Evolutionary conservation across 164 flowering plant species (phyloP), one percentile per base, ranked within the genome.

Genomic region (Cinnamomum micranthum): DNA sequence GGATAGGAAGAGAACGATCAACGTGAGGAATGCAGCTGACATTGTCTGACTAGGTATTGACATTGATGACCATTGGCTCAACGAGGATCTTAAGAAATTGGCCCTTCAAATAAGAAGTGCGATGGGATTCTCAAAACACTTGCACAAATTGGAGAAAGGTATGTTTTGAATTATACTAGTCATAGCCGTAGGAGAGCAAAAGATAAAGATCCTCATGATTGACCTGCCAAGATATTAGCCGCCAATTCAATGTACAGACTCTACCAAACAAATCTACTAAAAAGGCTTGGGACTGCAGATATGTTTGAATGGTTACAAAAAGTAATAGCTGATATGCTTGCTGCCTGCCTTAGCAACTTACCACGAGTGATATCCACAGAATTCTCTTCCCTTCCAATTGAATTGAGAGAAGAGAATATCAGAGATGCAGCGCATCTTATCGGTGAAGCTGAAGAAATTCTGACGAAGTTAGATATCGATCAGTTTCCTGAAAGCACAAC

Each of bases 241-340:
- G 89, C 93, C 10, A 85, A 88, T 79, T 83, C 91, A 41, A 86
- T 89, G 91, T 85, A 91, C 79, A 84, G 90, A 75, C 64, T 83
- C 70, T 74, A 85, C 65, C 71, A 81, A 71, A 81, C 91, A 13
- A 65, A 84, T 67, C 76, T 88, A 51, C 79, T 72, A 47, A 72
- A 71, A 41, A 77, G 68, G 28, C 11, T 68, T 47, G 64, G 70
- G 55, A 71, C 50, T 25, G 62, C 55, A 22, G 85, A 81, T 13
- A 31, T 87, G 68, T 82, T 83, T 64, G 80, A 81, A 74, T 76
- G 31, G 50, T n/a, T 83, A 11, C 63, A 71, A 1, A 50, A 51
- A 15, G 83, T 81, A 80, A 86, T 85, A 31, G 75, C 88, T 55
- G 89, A 88, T 66, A 83, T 89, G 59, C 12, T 87, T 2, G 80